These are phyloP conservation scores for Paramecium octaurelia DNA, from an alignment of 73 alveolate genomes.

Conservation along the genomic window DNA sequence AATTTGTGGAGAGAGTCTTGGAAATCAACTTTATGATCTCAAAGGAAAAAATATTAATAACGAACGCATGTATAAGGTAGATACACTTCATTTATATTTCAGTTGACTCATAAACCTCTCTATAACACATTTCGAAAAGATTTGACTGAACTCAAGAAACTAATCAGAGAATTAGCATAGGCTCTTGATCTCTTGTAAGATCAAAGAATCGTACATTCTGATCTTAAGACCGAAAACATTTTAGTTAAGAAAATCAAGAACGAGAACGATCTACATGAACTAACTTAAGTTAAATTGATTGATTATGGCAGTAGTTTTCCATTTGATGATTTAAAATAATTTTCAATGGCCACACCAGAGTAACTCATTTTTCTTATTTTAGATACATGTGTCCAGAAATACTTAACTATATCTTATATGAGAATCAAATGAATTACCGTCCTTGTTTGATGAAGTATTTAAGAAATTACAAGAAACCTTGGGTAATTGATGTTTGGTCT, in stretches of 20 bases:
- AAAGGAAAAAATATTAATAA: conserved; percentile 36
- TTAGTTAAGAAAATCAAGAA: conserved; percentile 36
- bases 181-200: conserved; percentile 50
- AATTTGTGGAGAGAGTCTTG: conserved; percentile 56
- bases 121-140: conserved; percentile 47
- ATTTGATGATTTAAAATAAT: conserved; percentile 54
- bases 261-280: conserved; percentile 14
- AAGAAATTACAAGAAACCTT: conserved; percentile 51
- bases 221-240: conserved; percentile 59
- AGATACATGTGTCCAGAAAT: conserved; percentile 62
- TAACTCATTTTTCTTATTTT: background rate
- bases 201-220: conserved; percentile 61
- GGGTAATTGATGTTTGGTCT: conserved; percentile 63
- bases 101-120: conserved; percentile 26
- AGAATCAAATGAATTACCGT: conserved; percentile 33
- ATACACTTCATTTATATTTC: background rate
- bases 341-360: conserved; percentile 67
- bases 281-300: conserved; percentile 41
- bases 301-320: conserved; percentile 65
- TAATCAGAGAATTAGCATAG: conserved; percentile 45
- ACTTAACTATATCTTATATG: conserved; percentile 44
- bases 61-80: conserved; percentile 59
- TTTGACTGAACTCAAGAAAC: conserved; percentile 20
- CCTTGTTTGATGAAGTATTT: conserved; percentile 49
- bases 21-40: conserved; percentile 53